These are phyloP conservation scores for Viola odorata DNA, from an alignment of 345 rosid genomes.

Conservation along the genomic window DNA sequence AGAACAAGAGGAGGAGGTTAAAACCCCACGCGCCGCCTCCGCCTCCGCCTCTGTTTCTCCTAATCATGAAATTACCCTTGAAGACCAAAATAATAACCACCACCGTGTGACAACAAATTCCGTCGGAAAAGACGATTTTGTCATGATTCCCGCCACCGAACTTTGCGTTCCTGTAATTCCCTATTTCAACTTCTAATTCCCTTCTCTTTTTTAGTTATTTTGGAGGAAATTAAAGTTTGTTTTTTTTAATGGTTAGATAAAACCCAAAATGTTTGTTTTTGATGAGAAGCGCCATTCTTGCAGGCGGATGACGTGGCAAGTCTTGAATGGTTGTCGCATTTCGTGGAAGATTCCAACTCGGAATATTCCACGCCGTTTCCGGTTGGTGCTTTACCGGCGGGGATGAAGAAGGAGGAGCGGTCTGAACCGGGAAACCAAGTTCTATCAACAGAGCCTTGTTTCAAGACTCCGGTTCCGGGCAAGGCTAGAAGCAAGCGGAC, in stretches of 20 bases:
- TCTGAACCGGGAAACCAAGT: constrained; percentile 18
- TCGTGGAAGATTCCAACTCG: constrained; percentile 77
- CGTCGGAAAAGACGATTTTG: constrained; percentile 28
- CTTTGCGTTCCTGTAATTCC: constrained; percentile 56
- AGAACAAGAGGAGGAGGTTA: constrained; percentile 21
- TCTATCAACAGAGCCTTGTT: constrained; percentile 13
- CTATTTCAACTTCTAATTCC: neutral
- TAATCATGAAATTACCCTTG: constrained; percentile 6
- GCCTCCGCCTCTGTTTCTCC: constrained; percentile 21
- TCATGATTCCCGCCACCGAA: constrained; percentile 44
- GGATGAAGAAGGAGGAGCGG: constrained; percentile 21
- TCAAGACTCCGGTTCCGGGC: constrained; percentile 51
- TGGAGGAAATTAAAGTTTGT: constrained; percentile 7
- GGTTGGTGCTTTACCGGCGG: constrained; percentile 24
- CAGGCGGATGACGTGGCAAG: constrained; percentile 67
- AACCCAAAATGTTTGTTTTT: too few species aligned
- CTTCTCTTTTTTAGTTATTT: constrained; percentile 1
- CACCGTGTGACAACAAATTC: constrained; percentile 16
- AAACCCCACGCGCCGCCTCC: constrained; percentile 13
- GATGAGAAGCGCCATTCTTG: neutral
- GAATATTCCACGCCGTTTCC: constrained; percentile 47
- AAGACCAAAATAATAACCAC: constrained; percentile 1
- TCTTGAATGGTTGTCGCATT: constrained; percentile 85
- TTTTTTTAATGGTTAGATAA: constrained; percentile 1
- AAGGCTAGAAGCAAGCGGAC: constrained; percentile 82